phyloP scores from a whole-genome alignment of 306 rosid genomes.

The Lathyrus oleraceus region DNA sequence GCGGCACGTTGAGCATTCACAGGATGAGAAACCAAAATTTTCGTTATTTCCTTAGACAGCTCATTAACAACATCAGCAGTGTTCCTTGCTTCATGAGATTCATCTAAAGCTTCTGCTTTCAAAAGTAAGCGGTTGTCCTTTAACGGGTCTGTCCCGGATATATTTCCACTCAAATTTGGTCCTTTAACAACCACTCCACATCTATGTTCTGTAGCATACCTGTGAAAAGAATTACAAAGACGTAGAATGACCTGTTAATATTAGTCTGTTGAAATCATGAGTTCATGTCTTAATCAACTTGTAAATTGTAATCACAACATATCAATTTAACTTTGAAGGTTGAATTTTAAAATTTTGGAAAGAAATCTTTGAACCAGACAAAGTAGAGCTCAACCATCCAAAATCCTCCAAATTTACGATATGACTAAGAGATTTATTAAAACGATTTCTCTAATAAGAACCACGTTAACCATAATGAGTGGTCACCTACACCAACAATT shows the following conservation, averaged over 20 bases:
- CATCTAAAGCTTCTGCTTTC: constrained; percentile 88
- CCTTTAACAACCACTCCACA: constrained; percentile 98
- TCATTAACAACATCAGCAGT: constrained; percentile 82
- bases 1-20: constrained; percentile 75
- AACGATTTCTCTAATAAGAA: constrained; percentile 17
- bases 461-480: neutral
- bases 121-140: constrained; percentile 90
- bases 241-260: constrained; percentile 5
- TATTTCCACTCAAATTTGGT: constrained; percentile 86
- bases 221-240: constrained; percentile 34
- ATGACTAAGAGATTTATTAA: neutral
- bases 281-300: constrained; percentile 10
- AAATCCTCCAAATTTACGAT: neutral
- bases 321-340: constrained; percentile 16
- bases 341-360: constrained; percentile 14
- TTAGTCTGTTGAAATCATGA: constrained; percentile 21
- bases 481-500: constrained; percentile 28
- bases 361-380: constrained; percentile 25
- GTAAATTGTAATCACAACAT: neutral
- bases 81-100: constrained; percentile 76
- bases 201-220: constrained; percentile 99
- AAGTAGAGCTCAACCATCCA: constrained; percentile 14
- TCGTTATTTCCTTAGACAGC: constrained; percentile 87
- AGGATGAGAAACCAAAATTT: constrained; percentile 80
- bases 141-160: constrained; percentile 93